Conservation (phyloP, 805 yeast genomes). For the Cyberlindnera maritima region DNA sequence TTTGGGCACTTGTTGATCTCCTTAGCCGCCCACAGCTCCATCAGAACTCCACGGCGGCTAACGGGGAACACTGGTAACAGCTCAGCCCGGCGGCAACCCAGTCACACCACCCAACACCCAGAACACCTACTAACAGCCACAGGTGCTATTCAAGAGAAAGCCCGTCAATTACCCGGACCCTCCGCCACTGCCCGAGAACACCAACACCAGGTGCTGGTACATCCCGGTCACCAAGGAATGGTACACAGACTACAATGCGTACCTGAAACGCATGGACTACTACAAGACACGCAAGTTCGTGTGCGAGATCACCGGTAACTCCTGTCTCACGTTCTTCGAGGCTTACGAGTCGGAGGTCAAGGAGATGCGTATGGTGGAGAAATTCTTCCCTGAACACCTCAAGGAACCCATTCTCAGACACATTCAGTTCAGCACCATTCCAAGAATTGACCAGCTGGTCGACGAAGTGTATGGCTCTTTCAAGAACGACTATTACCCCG, state of each 20-base stretch:
- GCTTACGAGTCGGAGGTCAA: slow-evolving; percentile 75
- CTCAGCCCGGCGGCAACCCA: too few relatives aligned
- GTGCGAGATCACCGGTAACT: slow-evolving; percentile 93
- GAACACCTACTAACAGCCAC: slow-evolving; percentile 7
- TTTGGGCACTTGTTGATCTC: not conserved
- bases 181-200: slow-evolving; percentile 52
- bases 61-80: not conserved
- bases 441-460: slow-evolving; percentile 82
- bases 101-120: not conserved
- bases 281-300: slow-evolving; percentile 77
- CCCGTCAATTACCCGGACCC: slow-evolving; percentile 60
- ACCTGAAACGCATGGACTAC: slow-evolving; percentile 67
- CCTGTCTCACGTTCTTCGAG: slow-evolving; percentile 86
- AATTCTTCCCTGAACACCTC: slow-evolving; percentile 83
- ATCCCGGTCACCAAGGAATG: slow-evolving; percentile 88
- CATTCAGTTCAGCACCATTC: slow-evolving; percentile 76
- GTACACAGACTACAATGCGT: slow-evolving; percentile 76
- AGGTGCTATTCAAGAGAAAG: slow-evolving; percentile 78
- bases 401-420: slow-evolving; percentile 88
- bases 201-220: slow-evolving; percentile 67
- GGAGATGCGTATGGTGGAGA: slow-evolving; percentile 64
- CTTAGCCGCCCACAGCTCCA: not conserved
- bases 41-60: not conserved
- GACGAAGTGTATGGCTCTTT: slow-evolving; percentile 80
- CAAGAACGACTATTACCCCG: slow-evolving; percentile 85